phyloP scores from a whole-genome alignment of 2,329 filamentous ascomycete species.

The Cladophialophora psammophila region DNA sequence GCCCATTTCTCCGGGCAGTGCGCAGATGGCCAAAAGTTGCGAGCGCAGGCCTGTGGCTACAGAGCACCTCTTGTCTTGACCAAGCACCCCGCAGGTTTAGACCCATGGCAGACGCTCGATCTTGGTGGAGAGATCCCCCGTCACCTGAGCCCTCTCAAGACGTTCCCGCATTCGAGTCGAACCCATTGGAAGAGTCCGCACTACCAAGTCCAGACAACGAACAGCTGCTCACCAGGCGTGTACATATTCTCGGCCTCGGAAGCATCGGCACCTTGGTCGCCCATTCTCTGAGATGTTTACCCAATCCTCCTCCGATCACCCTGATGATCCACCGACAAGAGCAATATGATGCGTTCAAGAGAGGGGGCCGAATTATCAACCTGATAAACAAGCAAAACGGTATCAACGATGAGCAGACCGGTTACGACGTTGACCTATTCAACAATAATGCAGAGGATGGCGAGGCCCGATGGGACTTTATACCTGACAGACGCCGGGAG shows the following conservation, averaged over 20 bases:
- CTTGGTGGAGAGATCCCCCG: constrained; percentile 33
- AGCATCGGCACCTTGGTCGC: constrained; percentile 84
- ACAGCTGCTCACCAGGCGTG: constrained; percentile 52
- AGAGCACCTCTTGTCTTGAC: neutral
- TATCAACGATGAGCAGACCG: constrained; percentile 51
- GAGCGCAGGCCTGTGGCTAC: neutral
- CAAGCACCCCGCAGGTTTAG: constrained; percentile 12
- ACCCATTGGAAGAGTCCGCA: constrained; percentile 21
- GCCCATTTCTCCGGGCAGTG: constrained; percentile 45
- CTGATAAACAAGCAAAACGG: constrained; percentile 50
- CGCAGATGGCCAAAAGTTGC: constrained; percentile 27
- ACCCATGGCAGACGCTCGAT: constrained; percentile 36
- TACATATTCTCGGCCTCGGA: constrained; percentile 81
- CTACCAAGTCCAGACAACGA: constrained; percentile 32
- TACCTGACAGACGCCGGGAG: constrained; percentile 38
- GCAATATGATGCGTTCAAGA: constrained; percentile 47
- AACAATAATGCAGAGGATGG: constrained; percentile 12
- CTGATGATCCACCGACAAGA: constrained; percentile 73
- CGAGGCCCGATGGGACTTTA: constrained; percentile 24
- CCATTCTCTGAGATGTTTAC: constrained; percentile 69
- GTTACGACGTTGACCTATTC: constrained; percentile 54
- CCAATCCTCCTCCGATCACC: constrained; percentile 74
- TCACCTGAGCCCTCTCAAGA: neutral
- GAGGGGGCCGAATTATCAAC: constrained; percentile 41
- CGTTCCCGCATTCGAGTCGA: constrained; percentile 23